A percentile compares a stretch with the other conserved stretches of the same genome.
phyloP scores from a whole-genome alignment of 2,329 filamentous ascomycete species.

The Paecilomyces formosus region DNA sequence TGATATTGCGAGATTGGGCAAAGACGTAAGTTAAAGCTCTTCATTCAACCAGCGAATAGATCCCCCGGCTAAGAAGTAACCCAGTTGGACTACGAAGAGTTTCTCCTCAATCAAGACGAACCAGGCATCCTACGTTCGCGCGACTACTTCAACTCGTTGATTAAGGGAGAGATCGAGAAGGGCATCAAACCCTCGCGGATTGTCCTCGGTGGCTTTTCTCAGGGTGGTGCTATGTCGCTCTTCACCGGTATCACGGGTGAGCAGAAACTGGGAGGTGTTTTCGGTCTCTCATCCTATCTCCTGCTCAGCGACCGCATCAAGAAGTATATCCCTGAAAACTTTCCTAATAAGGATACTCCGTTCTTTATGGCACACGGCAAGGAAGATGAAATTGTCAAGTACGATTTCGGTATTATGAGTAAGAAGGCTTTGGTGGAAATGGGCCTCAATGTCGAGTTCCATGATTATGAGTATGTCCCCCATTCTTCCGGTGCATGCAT shows the following conservation, averaged over 20 bases:
- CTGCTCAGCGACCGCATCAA: slow-evolving; percentile 60
- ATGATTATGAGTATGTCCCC: slow-evolving; percentile 60
- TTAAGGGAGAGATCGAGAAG: slow-evolving; percentile 70
- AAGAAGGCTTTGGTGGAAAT: slow-evolving; percentile 58
- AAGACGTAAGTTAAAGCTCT: slow-evolving; percentile 23
- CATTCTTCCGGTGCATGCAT: neutral
- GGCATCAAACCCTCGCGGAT: slow-evolving; percentile 79
- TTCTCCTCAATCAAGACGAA: slow-evolving; percentile 44
- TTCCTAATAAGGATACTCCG: slow-evolving; percentile 65
- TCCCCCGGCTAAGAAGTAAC: neutral
- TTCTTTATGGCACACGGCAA: slow-evolving; percentile 89
- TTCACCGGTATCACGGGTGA: slow-evolving; percentile 69
- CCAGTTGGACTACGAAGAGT: slow-evolving; percentile 36
- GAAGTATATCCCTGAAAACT: slow-evolving; percentile 47
- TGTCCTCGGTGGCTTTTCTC: slow-evolving; percentile 58
- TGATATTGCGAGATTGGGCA: slow-evolving; percentile 40
- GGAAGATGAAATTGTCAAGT: slow-evolving; percentile 63
- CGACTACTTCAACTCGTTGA: slow-evolving; percentile 69
- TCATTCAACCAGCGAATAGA: neutral
- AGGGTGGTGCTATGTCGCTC: slow-evolving; percentile 82
- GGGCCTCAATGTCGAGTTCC: slow-evolving; percentile 68
- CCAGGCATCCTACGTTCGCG: slow-evolving; percentile 65
- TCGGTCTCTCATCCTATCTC: slow-evolving; percentile 77
- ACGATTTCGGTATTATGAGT: slow-evolving; percentile 61
- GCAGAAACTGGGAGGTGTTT: slow-evolving; percentile 75